Percentiles rank a stretch among this genome's conserved stretches.
Evolutionary conservation across 2,329 filamentous ascomycete species (phyloP).

Genomic region (Blumeria graminis): DNA sequence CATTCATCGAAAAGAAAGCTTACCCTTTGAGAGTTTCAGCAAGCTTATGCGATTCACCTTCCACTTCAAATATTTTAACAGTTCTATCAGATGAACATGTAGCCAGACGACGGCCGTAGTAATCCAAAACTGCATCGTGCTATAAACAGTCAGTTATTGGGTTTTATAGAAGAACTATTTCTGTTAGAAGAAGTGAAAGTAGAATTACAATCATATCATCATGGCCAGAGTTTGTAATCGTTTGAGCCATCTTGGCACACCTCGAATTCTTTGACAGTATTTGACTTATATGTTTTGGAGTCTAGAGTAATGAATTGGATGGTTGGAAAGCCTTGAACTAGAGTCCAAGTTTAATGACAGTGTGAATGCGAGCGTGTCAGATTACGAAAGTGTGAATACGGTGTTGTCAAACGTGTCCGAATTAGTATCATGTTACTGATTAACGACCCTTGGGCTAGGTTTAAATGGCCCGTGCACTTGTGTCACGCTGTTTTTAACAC

Average conservation of each 20-base stretch:
- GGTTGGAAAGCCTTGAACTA: too few relatives aligned
- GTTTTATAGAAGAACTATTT: background rate
- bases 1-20: background rate
- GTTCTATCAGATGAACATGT: conserved; percentile 97
- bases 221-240: conserved; percentile 69
- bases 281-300: too few relatives aligned
- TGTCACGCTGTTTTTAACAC: too few relatives aligned
- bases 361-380: too few relatives aligned
- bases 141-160: conserved; percentile 16
- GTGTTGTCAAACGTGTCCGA: too few relatives aligned
- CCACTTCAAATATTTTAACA: conserved; percentile 97
- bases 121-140: conserved; percentile 97
- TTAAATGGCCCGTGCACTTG: too few relatives aligned
- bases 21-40: conserved; percentile 90
- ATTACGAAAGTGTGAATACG: too few relatives aligned
- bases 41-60: conserved; percentile 72
- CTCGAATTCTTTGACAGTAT: too few relatives aligned
- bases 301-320: too few relatives aligned
- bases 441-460: too few relatives aligned
- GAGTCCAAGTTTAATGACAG: too few relatives aligned
- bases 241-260: conserved; percentile 33
- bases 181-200: background rate
- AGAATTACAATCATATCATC: conserved; percentile 92
- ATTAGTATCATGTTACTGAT: too few relatives aligned
- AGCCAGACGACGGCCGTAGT: conserved; percentile 86